A percentile compares a stretch with the other conserved stretches of the same genome.
These are phyloP conservation scores for Phenoliferia sp. DNA, from an alignment of 1,284 basidiomycete genomes.

Conservation along the genomic window DNA sequence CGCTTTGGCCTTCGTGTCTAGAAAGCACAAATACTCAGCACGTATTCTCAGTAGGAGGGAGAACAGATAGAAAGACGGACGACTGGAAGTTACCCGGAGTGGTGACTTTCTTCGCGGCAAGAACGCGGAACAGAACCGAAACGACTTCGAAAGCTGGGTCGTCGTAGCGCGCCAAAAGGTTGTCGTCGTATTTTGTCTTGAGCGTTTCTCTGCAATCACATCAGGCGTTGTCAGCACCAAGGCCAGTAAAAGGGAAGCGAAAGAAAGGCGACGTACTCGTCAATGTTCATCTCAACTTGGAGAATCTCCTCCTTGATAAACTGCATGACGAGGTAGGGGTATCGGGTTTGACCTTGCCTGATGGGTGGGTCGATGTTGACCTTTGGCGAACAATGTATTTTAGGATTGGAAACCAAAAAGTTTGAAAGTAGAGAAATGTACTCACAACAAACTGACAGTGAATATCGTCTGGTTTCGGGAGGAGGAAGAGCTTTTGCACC, in stretches of 20 bases:
- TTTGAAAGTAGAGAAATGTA: background rate
- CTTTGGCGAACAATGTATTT: slow-evolving; percentile 47
- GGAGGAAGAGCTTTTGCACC: slow-evolving; percentile 83
- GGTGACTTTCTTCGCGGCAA: slow-evolving; percentile 87
- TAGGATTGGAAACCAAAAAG: background rate
- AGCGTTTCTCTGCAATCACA: slow-evolving; percentile 42
- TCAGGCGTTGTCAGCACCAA: background rate
- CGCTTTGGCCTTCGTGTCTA: slow-evolving; percentile 48
- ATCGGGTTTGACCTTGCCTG: slow-evolving; percentile 95
- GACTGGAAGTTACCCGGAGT: slow-evolving; percentile 76
- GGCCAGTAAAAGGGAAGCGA: background rate
- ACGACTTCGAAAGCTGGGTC: slow-evolving; percentile 93
- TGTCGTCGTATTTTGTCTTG: slow-evolving; percentile 58
- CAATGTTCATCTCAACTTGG: slow-evolving; percentile 89
- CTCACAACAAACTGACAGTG: slow-evolving; percentile 88
- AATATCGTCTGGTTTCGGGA: slow-evolving; percentile 89
- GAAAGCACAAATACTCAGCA: background rate
- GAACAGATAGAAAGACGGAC: slow-evolving; percentile 44
- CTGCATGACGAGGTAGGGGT: slow-evolving; percentile 97
- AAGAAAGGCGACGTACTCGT: slow-evolving; percentile 66
- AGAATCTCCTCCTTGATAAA: slow-evolving; percentile 96
- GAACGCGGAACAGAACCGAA: slow-evolving; percentile 85
- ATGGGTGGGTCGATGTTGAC: slow-evolving; percentile 87
- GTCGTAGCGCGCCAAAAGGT: slow-evolving; percentile 85
- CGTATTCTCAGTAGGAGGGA: background rate